These are phyloP conservation scores for Candida caryicola DNA, from an alignment of 805 yeast genomes.

Conservation along the genomic window DNA sequence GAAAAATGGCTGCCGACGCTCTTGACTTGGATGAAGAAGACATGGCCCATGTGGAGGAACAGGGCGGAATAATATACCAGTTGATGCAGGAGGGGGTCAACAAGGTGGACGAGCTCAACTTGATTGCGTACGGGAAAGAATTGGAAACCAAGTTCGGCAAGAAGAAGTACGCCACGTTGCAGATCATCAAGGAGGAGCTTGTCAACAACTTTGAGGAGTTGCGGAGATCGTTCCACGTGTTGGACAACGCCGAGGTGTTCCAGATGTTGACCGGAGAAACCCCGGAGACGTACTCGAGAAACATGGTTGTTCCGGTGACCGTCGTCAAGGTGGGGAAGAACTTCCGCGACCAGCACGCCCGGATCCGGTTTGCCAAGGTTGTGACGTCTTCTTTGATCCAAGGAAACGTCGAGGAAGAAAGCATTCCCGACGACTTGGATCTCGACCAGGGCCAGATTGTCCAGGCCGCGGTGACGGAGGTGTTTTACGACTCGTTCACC, in stretches of 20 bases:
- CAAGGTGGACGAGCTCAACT: conserved; percentile 78
- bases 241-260: conserved; percentile 74
- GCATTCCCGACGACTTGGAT: conserved; percentile 43
- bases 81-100: conserved; percentile 67
- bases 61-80: conserved; percentile 77
- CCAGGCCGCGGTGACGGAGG: conserved; percentile 70
- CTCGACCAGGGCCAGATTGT: conserved; percentile 71
- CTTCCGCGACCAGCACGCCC: conserved; percentile 49
- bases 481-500: conserved; percentile 70
- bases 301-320: conserved; percentile 72
- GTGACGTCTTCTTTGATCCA: conserved; percentile 40
- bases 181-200: conserved; percentile 81
- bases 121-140: conserved; percentile 91
- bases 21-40: conserved; percentile 95
- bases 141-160: conserved; percentile 69
- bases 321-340: conserved; percentile 68
- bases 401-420: conserved; percentile 46
- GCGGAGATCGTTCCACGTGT: conserved; percentile 64
- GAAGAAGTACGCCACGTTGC: conserved; percentile 74
- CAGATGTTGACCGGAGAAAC: conserved; percentile 88
- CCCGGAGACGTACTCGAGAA: conserved; percentile 60
- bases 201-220: conserved; percentile 85
- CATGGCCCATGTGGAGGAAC: conserved; percentile 71
- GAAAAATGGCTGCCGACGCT: conserved; percentile 98
- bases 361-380: conserved; percentile 39